These are phyloP conservation scores for Colletotrichum sojae DNA, from an alignment of 2,329 filamentous ascomycete species.

Conservation along the genomic window DNA sequence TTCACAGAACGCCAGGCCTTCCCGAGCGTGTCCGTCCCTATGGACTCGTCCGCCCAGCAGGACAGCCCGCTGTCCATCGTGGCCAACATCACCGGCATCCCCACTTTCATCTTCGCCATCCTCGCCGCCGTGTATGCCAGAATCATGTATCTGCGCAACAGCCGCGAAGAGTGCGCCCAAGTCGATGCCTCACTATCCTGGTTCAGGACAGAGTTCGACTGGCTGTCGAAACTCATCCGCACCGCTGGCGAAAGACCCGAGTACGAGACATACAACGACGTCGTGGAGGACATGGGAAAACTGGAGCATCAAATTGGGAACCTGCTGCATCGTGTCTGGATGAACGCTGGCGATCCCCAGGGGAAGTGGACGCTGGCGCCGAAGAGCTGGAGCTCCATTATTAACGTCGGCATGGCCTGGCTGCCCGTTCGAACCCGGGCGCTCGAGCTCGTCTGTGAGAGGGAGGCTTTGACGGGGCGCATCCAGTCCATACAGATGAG, in stretches of 20 bases:
- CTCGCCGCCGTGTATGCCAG: constrained; percentile 59
- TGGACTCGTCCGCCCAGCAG: constrained; percentile 40
- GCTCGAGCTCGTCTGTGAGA: constrained; percentile 61
- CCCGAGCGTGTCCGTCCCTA: too few relatives aligned
- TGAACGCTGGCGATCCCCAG: too few relatives aligned
- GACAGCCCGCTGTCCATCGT: constrained; percentile 62
- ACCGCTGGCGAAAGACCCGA: constrained; percentile 46
- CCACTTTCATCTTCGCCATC: constrained; percentile 64
- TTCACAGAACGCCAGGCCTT: too few relatives aligned
- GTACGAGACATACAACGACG: constrained; percentile 62
- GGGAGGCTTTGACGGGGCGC: constrained; percentile 59
- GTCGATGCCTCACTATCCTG: constrained; percentile 62
- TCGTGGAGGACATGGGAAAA: constrained; percentile 61
- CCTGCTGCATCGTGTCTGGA: too few relatives aligned
- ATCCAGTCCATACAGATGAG: constrained; percentile 65
- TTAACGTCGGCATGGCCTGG: constrained; percentile 61
- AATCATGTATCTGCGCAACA: constrained; percentile 61
- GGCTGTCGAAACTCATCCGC: constrained; percentile 58
- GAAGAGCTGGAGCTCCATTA: constrained; percentile 54
- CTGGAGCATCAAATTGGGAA: constrained; percentile 60
- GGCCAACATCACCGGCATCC: constrained; percentile 60
- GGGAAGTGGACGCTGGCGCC: constrained; percentile 56
- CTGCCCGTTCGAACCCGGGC: constrained; percentile 59
- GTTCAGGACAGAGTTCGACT: constrained; percentile 65
- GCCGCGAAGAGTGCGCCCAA: constrained; percentile 62